A percentile compares a stretch with the other conserved stretches of the same genome.
Evolutionary conservation across 2,329 filamentous ascomycete genomes (phyloP).

Genomic region (Diaporthe citriasiana): DNA sequence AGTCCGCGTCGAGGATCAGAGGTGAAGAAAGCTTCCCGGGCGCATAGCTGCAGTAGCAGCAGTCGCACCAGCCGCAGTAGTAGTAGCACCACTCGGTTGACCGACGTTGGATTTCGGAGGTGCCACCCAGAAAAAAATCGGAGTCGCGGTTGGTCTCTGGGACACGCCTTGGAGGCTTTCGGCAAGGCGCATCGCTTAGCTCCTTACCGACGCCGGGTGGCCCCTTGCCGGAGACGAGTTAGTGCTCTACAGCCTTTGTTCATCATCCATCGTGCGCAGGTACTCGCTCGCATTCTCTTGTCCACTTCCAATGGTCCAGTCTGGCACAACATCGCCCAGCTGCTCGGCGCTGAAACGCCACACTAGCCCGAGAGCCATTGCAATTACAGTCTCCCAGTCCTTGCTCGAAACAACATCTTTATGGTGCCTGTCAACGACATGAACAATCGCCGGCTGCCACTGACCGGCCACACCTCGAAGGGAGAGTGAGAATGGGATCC

Average conservation of each 20-base stretch:
- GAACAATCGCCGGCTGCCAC: background rate
- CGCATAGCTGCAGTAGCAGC: constrained; percentile 13
- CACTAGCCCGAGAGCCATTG: background rate
- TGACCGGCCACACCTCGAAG: background rate
- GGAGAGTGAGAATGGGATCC: no score
- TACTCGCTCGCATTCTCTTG: constrained; percentile 21
- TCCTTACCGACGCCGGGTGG: background rate
- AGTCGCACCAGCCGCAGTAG: constrained; percentile 8
- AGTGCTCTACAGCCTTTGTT: background rate
- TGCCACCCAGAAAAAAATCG: constrained; percentile 15
- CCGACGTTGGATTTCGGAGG: constrained; percentile 19
- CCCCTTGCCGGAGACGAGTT: background rate
- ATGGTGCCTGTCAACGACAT: background rate
- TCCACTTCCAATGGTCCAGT: constrained; percentile 10
- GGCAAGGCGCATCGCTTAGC: constrained; percentile 13
- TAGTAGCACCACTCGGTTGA: constrained; percentile 21
- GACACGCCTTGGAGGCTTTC: constrained; percentile 16
- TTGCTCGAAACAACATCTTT: no score
- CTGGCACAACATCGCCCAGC: constrained; percentile 8
- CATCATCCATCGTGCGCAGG: background rate
- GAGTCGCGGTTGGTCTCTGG: constrained; percentile 16
- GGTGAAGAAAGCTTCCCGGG: background rate
- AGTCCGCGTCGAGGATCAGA: constrained; percentile 11
- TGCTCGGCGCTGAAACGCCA: constrained; percentile 19
- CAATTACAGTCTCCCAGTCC: background rate